phyloP scores from a whole-genome alignment of 148 eudicot genomes.

The Euryodendron excelsum region DNA sequence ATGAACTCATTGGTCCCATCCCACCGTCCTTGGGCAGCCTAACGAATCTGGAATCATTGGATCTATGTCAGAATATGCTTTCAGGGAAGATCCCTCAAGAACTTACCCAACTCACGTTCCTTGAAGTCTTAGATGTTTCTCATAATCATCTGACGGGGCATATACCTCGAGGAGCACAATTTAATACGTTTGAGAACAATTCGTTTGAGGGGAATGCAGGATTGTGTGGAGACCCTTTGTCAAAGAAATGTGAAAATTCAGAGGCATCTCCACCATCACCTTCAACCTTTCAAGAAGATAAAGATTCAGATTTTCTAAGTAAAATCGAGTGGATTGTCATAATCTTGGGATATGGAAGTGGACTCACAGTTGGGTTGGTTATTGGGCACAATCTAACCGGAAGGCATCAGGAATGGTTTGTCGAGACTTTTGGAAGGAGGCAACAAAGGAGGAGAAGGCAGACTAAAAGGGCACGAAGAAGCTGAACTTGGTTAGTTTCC shows the following conservation, averaged over 20 bases:
- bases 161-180: slow-evolving; percentile 35
- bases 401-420: background rate
- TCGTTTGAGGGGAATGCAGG: slow-evolving; percentile 30
- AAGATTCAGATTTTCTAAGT: background rate
- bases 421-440: background rate
- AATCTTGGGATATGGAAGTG: slow-evolving; percentile 20
- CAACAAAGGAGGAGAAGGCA: background rate
- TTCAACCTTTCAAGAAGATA: background rate
- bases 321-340: slow-evolving; percentile 28
- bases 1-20: slow-evolving; percentile 22
- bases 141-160: slow-evolving; percentile 26
- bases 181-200: slow-evolving; percentile 25
- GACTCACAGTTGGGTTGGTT: slow-evolving; percentile 18
- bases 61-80: slow-evolving; percentile 32
- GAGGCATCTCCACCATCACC: background rate
- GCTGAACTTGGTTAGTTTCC: no score
- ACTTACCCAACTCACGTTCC: slow-evolving; percentile 22
- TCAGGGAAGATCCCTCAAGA: slow-evolving; percentile 32
- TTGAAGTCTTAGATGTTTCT: slow-evolving; percentile 34
- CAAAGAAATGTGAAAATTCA: slow-evolving; percentile 18
- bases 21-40: slow-evolving; percentile 28
- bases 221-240: slow-evolving; percentile 34
- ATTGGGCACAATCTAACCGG: slow-evolving; percentile 18
- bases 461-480: background rate
- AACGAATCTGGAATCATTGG: slow-evolving; percentile 30